Base-by-base conservation (phyloP, 306 rosid genomes). In the Betula pendula region DNA sequence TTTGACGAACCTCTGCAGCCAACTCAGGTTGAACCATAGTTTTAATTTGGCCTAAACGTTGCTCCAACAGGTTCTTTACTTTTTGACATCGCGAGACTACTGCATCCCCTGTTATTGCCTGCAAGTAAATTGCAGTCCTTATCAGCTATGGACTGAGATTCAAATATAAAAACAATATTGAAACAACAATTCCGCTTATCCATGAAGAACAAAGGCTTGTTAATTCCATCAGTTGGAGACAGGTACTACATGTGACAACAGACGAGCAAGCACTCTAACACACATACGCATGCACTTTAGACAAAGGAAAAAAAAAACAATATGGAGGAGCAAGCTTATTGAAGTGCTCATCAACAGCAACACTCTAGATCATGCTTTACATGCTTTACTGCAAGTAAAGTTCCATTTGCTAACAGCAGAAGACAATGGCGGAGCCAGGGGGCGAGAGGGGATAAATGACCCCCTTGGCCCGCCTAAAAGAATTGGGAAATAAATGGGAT, bases 71-170 rank as follows among this genome's bases (percentile, higher is more conserved):
- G 17, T 69, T 79, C 83, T 71, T 87, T 60, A 86, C 82, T 69
- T 72, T 89, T 56, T 78, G 80, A 87, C 70, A 90, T 88, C 90
- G 90, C 75, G 74, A 75, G 73, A 89, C 80, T 17, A 90, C 80
- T 9, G 20, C 73, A 71, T 92, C 92, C 76, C 98, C 93, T 0
- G 97, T 90, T 24, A 84, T 2, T 60, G 90, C 93, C 98, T 94
- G 88, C 70, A 78, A 87, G 78, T 38, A 47, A 73, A 68, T 63
- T 10, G 53, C 20, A 10, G 31, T 77, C 56, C 68, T 60, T 58
- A 29, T 76, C 66, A 81, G 60, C 33, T 40, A 52, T 12, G 44
- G 16, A 65, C 25, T 10, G 8, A 33, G 47, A 47, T 38, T 49
- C 53, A 66, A 53, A 40, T 1, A 71, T 31, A 45, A 35, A 69